Evolutionary conservation across 164 flowering plant genomes (phyloP), one percentile per base, ranked within the genome.

Genomic region (Tetracentron sinense): DNA sequence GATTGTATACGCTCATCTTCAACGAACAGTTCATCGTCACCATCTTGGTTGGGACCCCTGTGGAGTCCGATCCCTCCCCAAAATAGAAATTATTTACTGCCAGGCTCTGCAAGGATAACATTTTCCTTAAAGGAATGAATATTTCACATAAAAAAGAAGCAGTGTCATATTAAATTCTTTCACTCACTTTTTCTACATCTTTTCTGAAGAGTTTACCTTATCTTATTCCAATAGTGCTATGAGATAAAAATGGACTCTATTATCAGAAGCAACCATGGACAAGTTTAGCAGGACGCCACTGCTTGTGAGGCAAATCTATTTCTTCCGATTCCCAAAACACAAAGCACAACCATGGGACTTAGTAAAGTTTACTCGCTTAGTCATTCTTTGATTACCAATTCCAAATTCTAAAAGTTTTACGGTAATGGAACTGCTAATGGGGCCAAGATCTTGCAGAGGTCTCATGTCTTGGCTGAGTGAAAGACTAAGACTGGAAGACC

Each of bases 11-110:
- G 21, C 77, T 78, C 58, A 95, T 64, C 78, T 70, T 83, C 81
- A 91, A 56, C 1, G 99, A 72, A 46, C 87, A 81, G 64, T 91
- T 94, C 68, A 81, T 59, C 0, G 92, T 88, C 60, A 88, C 69
- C 83, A 94, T 70, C 78, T 84, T 91, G 54, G 99, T 91, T 57
- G 86, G 89, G 44, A 94, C 97, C 0, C 99, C 99, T 12, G 94
- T 72, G 72, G 42, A 56, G 68, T 91, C 99, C 25, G 96, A 56
- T 38, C 96, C 97, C 61, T 79, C 86, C 28, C 87, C 90, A 21
- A 81, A 55, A 62, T 78, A 80, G 63, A 95, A 74, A 65, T 82
- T 83, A 52, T 81, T 58, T 33, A 95, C 78, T 0, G 70, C 52
- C 71, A 95, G 69, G 73, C 93, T 85, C 99, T 94, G 90, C 81